phyloP scores from a whole-genome alignment of 345 rosid genomes.

The Syzygium aqueum region DNA sequence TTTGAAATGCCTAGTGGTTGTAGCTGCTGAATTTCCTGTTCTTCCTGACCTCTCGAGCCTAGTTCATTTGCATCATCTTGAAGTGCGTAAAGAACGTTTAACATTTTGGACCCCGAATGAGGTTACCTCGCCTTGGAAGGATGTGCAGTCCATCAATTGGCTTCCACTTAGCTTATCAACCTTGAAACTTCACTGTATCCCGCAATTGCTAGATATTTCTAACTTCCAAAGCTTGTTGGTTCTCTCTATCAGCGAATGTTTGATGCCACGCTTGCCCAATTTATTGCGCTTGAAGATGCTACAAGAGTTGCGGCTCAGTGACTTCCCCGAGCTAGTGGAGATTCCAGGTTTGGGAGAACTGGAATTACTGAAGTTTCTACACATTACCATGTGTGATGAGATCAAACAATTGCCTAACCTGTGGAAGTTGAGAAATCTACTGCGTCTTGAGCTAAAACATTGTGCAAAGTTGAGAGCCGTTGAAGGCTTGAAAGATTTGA shows the following conservation, averaged over 20 bases:
- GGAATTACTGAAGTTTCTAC: background rate
- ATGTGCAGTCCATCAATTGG: background rate
- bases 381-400: background rate
- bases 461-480: background rate
- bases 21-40: background rate
- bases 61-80: rapidly evolving
- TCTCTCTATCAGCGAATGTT: background rate
- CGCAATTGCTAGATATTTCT: background rate
- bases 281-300: background rate
- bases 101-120: rapidly evolving
- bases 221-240: background rate
- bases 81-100: rapidly evolving
- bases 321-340: background rate
- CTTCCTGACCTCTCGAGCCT: background rate
- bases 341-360: background rate
- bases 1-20: background rate
- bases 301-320: background rate
- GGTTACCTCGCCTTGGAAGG: rapidly evolving
- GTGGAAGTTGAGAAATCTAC: background rate
- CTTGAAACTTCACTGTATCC: background rate
- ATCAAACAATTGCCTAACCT: background rate
- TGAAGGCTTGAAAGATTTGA: background rate
- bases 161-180: background rate
- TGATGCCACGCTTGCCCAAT: too few relatives aligned
- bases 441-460: rapidly evolving